Conservation (phyloP, 2,329 filamentous ascomycete genomes). For the Ilyonectria robusta region DNA sequence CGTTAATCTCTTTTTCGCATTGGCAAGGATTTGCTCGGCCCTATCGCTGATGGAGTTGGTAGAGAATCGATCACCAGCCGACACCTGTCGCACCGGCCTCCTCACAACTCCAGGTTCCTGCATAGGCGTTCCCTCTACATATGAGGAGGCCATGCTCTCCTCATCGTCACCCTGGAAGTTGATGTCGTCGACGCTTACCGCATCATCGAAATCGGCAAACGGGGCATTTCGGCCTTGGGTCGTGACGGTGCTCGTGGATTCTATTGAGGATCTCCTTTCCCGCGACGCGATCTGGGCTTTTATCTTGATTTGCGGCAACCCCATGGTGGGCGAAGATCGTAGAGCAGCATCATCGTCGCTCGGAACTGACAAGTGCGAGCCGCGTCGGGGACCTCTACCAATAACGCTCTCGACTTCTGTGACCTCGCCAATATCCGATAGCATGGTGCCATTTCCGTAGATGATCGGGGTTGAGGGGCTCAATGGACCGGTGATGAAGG, state of each 20-base stretch:
- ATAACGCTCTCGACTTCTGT: slow-evolving; percentile 67
- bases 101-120: slow-evolving; percentile 36
- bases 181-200: slow-evolving; percentile 74
- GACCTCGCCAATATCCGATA: slow-evolving; percentile 75
- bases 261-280: slow-evolving; percentile 68
- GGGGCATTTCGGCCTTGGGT: slow-evolving; percentile 63
- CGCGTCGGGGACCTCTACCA: slow-evolving; percentile 58
- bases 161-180: slow-evolving; percentile 78
- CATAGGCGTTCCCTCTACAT: slow-evolving; percentile 61
- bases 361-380: slow-evolving; percentile 52
- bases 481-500: slow-evolving; percentile 60
- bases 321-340: slow-evolving; percentile 63
- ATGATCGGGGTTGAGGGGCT: slow-evolving; percentile 75
- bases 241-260: slow-evolving; percentile 73
- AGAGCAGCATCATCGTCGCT: slow-evolving; percentile 54
- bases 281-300: slow-evolving; percentile 60
- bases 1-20: slow-evolving; percentile 90
- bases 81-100: slow-evolving; percentile 32
- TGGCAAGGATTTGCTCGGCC: slow-evolving; percentile 91
- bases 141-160: slow-evolving; percentile 74
- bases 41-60: slow-evolving; percentile 83
- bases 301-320: slow-evolving; percentile 60
- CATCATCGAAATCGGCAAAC: slow-evolving; percentile 75
- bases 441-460: slow-evolving; percentile 78
- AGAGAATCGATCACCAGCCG: slow-evolving; percentile 73